A percentile compares a stretch with the other conserved stretches of the same genome.
These are phyloP conservation scores for Conidiobolus coronatus DNA, from an alignment of 371 early-diverging fungal genomes.

Conservation along the genomic window DNA sequence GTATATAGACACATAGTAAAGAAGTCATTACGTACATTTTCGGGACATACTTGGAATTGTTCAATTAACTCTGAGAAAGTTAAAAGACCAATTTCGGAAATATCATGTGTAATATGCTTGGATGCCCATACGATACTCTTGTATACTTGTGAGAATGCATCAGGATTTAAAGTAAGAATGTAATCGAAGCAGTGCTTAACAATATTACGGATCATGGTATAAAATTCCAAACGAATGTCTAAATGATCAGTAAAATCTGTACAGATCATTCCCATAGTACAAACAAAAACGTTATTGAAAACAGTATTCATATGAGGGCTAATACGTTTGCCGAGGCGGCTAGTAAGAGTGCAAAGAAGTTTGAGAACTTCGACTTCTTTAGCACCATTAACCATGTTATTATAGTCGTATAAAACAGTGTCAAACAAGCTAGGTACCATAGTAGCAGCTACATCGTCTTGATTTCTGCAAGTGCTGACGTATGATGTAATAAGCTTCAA, in stretches of 20 bases:
- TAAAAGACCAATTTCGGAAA: conserved; percentile 72
- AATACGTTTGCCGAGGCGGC: conserved; percentile 37
- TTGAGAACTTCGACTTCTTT: conserved; percentile 86
- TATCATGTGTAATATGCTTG: conserved; percentile 95
- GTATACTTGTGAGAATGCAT: conserved; percentile 69
- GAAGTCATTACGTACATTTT: conserved; percentile 59
- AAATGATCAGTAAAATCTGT: conserved; percentile 93
- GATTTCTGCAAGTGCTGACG: conserved; percentile 58
- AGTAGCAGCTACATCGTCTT: conserved; percentile 37
- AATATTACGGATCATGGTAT: conserved; percentile 68
- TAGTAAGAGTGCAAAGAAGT: conserved; percentile 67
- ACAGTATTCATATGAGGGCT: conserved; percentile 14
- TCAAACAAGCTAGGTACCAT: conserved; percentile 83
- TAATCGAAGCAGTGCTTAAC: conserved; percentile 76
- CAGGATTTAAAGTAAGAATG: conserved; percentile 49
- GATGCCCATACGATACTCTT: conserved; percentile 87
- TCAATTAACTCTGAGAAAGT: conserved; percentile 69
- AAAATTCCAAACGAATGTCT: conserved; percentile 87
- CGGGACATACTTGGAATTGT: conserved; percentile 47
- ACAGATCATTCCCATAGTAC: conserved; percentile 93
- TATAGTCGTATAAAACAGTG: conserved; percentile 72
- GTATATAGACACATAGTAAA: conserved; percentile 72
- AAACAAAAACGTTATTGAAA: conserved; percentile 80
- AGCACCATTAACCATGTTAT: conserved; percentile 58
- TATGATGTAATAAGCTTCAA: conserved; percentile 72